Percentiles rank a stretch among this genome's conserved stretches.
Evolutionary conservation across 2,329 filamentous ascomycete genomes (phyloP).

Genomic region (Penicillium decumbens): DNA sequence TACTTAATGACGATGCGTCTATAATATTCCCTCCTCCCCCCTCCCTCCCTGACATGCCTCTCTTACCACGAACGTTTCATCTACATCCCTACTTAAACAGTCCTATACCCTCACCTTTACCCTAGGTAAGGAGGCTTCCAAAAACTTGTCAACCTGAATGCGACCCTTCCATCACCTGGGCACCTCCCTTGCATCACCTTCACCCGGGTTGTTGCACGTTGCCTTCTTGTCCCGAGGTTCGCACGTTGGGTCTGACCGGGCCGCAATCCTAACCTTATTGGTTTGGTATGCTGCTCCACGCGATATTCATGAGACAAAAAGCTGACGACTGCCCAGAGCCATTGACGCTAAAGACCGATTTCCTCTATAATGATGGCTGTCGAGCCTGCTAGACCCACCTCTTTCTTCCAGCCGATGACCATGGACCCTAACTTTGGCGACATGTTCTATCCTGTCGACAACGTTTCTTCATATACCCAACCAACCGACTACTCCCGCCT

Average conservation of each 20-base stretch:
- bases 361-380: conserved; percentile 32
- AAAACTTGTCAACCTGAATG: conserved; percentile 7
- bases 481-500: conserved; percentile 19
- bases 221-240: conserved; percentile 14
- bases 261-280: conserved; percentile 24
- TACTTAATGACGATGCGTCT: not conserved
- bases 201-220: conserved; percentile 16
- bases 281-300: conserved; percentile 12
- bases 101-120: not conserved
- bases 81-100: conserved; percentile 6
- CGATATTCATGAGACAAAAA: not conserved
- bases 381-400: conserved; percentile 30
- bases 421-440: conserved; percentile 33
- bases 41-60: not conserved
- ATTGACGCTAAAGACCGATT: not conserved
- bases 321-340: not conserved
- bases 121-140: conserved; percentile 2
- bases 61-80: not conserved
- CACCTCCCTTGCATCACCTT: conserved; percentile 10
- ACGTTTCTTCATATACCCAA: conserved; percentile 22
- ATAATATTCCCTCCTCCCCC: not conserved
- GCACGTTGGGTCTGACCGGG: conserved; percentile 19
- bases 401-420: conserved; percentile 29
- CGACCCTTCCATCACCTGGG: not conserved
- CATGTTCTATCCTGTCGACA: conserved; percentile 29